These are phyloP conservation scores for Xylariaceae sp. DNA, from an alignment of 2,329 filamentous ascomycete species.

Conservation along the genomic window DNA sequence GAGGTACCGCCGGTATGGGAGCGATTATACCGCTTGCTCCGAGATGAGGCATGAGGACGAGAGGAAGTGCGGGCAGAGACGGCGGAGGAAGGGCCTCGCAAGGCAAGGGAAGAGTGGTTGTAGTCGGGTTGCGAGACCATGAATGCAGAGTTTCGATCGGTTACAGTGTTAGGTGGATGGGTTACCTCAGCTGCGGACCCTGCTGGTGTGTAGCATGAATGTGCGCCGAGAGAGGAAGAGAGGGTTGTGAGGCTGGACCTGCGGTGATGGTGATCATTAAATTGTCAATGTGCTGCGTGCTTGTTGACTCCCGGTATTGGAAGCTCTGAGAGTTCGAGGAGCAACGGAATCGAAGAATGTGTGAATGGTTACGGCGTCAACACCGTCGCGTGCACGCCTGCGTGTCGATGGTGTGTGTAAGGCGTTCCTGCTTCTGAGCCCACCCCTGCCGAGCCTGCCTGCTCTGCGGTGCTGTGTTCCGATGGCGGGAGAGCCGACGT, in stretches of 20 bases:
- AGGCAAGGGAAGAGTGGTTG: conserved; percentile 47
- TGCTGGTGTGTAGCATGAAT: background rate
- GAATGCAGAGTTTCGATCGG: conserved; percentile 25
- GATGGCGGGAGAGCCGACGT: conserved; percentile 15
- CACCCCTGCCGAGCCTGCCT: conserved; percentile 10
- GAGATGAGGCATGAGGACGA: conserved; percentile 42
- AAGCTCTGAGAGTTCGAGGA: too few species aligned
- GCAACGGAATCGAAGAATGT: background rate
- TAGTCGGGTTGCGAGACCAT: conserved; percentile 64
- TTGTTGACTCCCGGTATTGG: too few species aligned
- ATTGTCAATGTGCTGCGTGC: background rate
- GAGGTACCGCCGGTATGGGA: conserved; percentile 72
- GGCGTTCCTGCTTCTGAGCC: conserved; percentile 1
- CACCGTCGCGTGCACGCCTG: conserved; percentile 21
- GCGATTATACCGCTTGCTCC: conserved; percentile 71
- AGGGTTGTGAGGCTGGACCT: background rate
- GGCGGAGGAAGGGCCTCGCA: conserved; percentile 59
- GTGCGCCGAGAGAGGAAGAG: background rate
- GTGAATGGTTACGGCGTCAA: conserved; percentile 14
- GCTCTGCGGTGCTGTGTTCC: conserved; percentile 8
- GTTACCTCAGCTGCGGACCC: too few species aligned
- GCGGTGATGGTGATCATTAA: background rate
- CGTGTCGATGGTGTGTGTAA: conserved; percentile 10
- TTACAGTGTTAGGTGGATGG: conserved; percentile 2
- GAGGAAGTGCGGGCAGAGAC: conserved; percentile 60